Percentiles rank a stretch among this genome's conserved stretches.
phyloP scores from a whole-genome alignment of 106 monocot species.

The Gastrodia elata region DNA sequence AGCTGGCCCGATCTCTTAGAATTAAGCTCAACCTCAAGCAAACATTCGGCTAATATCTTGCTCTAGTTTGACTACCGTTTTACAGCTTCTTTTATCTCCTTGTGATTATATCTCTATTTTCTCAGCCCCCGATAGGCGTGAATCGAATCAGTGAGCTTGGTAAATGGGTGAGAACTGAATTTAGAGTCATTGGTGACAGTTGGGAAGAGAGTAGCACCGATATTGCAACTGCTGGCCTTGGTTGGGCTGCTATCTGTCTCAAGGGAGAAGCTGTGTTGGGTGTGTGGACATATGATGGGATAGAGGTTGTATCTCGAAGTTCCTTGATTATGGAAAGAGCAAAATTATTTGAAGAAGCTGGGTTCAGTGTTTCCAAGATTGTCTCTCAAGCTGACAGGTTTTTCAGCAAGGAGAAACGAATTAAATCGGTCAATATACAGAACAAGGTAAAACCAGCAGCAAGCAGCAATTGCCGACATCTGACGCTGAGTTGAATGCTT shows the following conservation, averaged over 20 bases:
- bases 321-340: slow-evolving; percentile 56
- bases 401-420: slow-evolving; percentile 34
- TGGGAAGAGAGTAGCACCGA: slow-evolving; percentile 77
- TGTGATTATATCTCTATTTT: not conserved
- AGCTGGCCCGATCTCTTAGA: no score
- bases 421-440: slow-evolving; percentile 16
- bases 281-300: slow-evolving; percentile 86
- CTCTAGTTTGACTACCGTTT: no score
- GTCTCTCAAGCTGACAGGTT: slow-evolving; percentile 68
- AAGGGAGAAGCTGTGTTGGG: slow-evolving; percentile 72
- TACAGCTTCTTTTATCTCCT: no score
- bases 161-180: slow-evolving; percentile 72
- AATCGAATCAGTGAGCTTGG: slow-evolving; percentile 65
- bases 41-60: no score
- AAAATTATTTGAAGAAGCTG: slow-evolving; percentile 69
- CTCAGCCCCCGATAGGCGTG: slow-evolving; percentile 84
- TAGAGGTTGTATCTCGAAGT: slow-evolving; percentile 55
- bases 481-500: slow-evolving; percentile 6
- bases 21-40: no score
- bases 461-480: not conserved
- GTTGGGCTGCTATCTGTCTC: slow-evolving; percentile 81
- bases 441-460: not conserved
- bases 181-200: slow-evolving; percentile 47
- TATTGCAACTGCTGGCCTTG: slow-evolving; percentile 81
- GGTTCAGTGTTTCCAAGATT: slow-evolving; percentile 74